A percentile compares a stretch with the other conserved stretches of the same genome.
phyloP scores from a whole-genome alignment of 257 asterid genomes.

The Apocynum venetum region DNA sequence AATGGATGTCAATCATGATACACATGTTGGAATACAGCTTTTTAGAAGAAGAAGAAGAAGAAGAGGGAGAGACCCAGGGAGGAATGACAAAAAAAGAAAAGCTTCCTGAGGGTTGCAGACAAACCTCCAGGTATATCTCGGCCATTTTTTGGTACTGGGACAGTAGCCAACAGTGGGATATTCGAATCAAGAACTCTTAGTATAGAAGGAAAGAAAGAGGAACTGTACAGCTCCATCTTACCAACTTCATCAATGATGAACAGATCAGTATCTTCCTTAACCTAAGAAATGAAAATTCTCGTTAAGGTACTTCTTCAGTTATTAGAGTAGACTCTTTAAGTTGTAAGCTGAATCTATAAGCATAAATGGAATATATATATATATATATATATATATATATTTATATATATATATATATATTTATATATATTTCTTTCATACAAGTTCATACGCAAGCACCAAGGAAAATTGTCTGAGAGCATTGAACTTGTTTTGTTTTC shows the following conservation, averaged over 20 bases:
- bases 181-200: conserved; percentile 69
- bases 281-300: conserved; percentile 34
- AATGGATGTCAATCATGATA: no score
- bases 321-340: not conserved
- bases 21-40: no score
- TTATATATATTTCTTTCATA: not conserved
- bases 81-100: not conserved
- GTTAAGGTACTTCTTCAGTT: not conserved
- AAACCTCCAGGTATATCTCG: conserved; percentile 90
- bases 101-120: conserved; percentile 4
- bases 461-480: not conserved
- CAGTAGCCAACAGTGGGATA: conserved; percentile 79
- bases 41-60: no score
- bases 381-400: no score
- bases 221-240: conserved; percentile 85
- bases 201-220: conserved; percentile 85
- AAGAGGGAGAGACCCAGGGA: no score
- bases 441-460: not conserved
- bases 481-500: not conserved
- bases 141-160: conserved; percentile 71
- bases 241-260: conserved; percentile 88
- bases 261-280: conserved; percentile 70
- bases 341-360: not conserved
- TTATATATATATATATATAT: not conserved
- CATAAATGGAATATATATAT: not conserved